Evolutionary conservation across 805 yeast genomes (phyloP).

Genomic region (Yarrowia osloensis): DNA sequence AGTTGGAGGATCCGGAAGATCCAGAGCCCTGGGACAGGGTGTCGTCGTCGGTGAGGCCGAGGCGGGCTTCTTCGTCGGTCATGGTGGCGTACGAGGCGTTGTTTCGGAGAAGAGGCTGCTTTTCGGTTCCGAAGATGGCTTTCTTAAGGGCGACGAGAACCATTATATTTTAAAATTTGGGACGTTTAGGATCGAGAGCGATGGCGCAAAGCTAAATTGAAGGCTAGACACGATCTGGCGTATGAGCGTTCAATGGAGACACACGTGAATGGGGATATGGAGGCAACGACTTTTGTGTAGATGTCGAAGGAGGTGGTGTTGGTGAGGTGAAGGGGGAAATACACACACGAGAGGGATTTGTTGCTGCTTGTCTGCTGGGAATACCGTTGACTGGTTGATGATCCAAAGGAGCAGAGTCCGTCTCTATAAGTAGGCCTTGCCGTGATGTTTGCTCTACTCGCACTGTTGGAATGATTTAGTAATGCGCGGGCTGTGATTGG

Average conservation of each 20-base stretch:
- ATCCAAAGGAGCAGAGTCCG: not conserved
- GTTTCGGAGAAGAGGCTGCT: constrained; percentile 41
- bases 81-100: constrained; percentile 36
- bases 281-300: not conserved
- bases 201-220: not conserved
- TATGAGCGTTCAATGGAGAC: constrained; percentile 21
- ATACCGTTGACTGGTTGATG: not conserved
- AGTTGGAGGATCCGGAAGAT: constrained; percentile 32
- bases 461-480: not conserved
- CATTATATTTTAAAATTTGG: constrained; percentile 34
- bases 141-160: constrained; percentile 43
- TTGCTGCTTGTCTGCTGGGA: no score
- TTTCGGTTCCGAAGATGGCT: constrained; percentile 38
- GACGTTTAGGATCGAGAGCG: not conserved
- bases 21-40: constrained; percentile 31
- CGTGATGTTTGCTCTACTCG: not conserved
- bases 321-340: not conserved
- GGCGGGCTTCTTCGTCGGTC: constrained; percentile 32
- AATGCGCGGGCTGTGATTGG: constrained; percentile 18
- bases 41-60: constrained; percentile 32
- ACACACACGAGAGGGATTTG: no score
- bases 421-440: constrained; percentile 5
- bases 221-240: constrained; percentile 10
- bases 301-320: no score
- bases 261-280: constrained; percentile 4